phyloP scores from a whole-genome alignment of 352 stramenopile species.

The Phytophthora fragariae region DNA sequence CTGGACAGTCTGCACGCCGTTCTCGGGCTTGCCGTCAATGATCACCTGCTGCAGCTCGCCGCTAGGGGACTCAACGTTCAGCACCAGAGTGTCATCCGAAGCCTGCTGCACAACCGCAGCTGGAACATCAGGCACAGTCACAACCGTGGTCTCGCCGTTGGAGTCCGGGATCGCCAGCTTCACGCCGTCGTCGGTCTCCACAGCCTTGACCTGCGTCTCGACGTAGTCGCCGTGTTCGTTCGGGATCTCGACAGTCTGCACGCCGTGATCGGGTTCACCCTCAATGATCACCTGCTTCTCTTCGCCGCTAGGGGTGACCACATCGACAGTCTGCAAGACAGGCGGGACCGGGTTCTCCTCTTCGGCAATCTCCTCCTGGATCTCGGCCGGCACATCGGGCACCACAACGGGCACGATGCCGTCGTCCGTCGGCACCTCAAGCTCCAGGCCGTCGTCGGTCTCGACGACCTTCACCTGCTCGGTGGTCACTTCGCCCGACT shows the following conservation, averaged over 20 bases:
- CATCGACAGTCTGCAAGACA: neutral
- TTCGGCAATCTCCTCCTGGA: neutral
- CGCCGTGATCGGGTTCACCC: constrained; percentile 7
- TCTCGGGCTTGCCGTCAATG: constrained; percentile 1
- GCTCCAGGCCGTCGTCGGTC: neutral
- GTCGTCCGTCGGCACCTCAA: neutral
- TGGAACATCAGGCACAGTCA: neutral
- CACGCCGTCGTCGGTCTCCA: constrained; percentile 6
- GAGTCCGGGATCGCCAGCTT: neutral
- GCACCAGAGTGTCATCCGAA: constrained; percentile 14
- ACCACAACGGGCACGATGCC: neutral
- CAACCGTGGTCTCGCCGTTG: neutral
- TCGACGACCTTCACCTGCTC: neutral
- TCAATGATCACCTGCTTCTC: constrained; percentile 10
- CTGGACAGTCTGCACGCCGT: constrained; percentile 2
- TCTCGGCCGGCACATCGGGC: neutral
- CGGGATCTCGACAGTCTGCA: constrained; percentile 10
- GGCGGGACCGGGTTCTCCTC: neutral
- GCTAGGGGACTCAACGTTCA: neutral
- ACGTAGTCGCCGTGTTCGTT: constrained; percentile 3
- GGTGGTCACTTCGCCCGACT: neutral
- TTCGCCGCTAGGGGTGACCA: constrained; percentile 1
- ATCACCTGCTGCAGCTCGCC: constrained; percentile 7
- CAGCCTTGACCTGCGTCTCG: neutral
- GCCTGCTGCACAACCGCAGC: constrained; percentile 9